These are phyloP conservation scores for Carex arenaria DNA, from an alignment of 202 grass and related monocot genomes.

Conservation along the genomic window DNA sequence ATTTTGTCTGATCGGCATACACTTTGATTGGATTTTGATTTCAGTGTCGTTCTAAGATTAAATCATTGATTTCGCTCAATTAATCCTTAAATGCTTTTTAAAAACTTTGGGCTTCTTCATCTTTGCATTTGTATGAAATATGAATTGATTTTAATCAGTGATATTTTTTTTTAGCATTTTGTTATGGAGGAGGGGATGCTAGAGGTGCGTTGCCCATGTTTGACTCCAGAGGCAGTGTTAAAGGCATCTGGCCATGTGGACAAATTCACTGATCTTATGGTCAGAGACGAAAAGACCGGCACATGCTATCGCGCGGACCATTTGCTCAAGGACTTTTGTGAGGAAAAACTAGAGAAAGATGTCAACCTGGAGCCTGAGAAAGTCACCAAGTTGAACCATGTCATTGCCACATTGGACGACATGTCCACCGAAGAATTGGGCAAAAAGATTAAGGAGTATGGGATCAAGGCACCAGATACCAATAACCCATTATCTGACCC, in stretches of 20 bases:
- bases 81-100: neutral
- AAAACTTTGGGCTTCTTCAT: too few relatives aligned
- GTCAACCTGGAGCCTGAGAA: constrained; percentile 47
- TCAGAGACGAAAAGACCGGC: constrained; percentile 93
- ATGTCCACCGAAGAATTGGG: constrained; percentile 55
- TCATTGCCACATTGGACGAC: constrained; percentile 82
- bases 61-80: neutral
- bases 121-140: neutral
- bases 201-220: constrained; percentile 96
- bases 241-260: constrained; percentile 97
- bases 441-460: constrained; percentile 76
- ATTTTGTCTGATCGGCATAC: neutral
- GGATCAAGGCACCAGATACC: constrained; percentile 72
- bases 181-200: constrained; percentile 91
- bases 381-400: constrained; percentile 47
- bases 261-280: constrained; percentile 96
- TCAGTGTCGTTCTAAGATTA: neutral
- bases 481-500: constrained; percentile 68
- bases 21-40: neutral
- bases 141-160: neutral
- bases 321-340: constrained; percentile 91
- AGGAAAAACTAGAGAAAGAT: constrained; percentile 84
- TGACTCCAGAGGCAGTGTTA: constrained; percentile 82
- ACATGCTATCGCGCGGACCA: constrained; percentile 94
- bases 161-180: constrained; percentile 57